phyloP scores from a whole-genome alignment of 2,329 filamentous ascomycete species.

The Trichoderma sp. region DNA sequence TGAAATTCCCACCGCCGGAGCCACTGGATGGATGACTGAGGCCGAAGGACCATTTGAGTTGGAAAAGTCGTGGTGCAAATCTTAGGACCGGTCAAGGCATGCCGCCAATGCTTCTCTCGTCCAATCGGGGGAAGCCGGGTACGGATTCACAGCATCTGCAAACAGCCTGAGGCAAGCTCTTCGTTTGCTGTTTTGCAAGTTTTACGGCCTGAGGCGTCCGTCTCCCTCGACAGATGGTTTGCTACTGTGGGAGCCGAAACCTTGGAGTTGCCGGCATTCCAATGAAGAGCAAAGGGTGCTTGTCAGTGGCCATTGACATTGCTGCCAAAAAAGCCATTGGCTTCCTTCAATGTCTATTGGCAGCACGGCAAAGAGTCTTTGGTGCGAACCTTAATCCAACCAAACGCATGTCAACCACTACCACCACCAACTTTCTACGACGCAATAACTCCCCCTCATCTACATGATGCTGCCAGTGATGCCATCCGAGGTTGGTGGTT shows the following conservation, averaged over 20 bases:
- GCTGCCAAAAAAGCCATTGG: background rate
- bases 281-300: background rate
- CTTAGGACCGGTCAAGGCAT: slow-evolving; percentile 25
- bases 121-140: slow-evolving; percentile 40
- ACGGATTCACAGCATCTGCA: slow-evolving; percentile 26
- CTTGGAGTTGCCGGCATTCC: slow-evolving; percentile 4
- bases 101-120: slow-evolving; percentile 32
- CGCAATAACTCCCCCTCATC: background rate
- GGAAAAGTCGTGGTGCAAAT: slow-evolving; percentile 31
- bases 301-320: slow-evolving; percentile 17
- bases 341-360: background rate
- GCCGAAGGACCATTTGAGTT: background rate
- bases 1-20: slow-evolving; percentile 34
- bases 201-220: slow-evolving; percentile 38
- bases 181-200: slow-evolving; percentile 29
- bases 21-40: slow-evolving; percentile 24
- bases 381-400: slow-evolving; percentile 13
- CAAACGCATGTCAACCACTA: background rate
- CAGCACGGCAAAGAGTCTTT: background rate
- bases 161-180: slow-evolving; percentile 2
- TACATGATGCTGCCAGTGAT: background rate
- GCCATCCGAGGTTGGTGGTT: background rate
- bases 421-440: background rate
- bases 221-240: background rate
- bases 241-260: background rate